A percentile compares a stretch with the other conserved stretches of the same genome.
These are phyloP conservation scores for Paraurostyla sp. DNA, from an alignment of 73 alveolate genomes.

Conservation along the genomic window DNA sequence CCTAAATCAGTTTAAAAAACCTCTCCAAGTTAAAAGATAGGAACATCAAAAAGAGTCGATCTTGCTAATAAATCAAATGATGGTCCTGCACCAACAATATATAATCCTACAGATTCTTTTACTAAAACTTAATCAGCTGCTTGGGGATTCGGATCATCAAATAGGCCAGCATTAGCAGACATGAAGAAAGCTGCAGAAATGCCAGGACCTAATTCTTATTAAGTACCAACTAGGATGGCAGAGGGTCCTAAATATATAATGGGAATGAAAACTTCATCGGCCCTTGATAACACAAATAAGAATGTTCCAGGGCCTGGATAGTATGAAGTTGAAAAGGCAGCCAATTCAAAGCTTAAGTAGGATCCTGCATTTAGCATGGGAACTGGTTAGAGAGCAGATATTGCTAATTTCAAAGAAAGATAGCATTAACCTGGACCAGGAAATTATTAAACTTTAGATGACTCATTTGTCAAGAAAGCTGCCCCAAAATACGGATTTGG, in stretches of 20 bases:
- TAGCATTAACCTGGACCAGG: conserved; percentile 70
- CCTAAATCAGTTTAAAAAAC: neutral
- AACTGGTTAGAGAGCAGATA: conserved; percentile 17
- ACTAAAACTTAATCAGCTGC: conserved; percentile 22
- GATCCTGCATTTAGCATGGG: conserved; percentile 33
- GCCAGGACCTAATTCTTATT: conserved; percentile 60
- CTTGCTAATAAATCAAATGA: neutral
- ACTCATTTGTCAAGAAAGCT: neutral
- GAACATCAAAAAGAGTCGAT: conserved; percentile 46
- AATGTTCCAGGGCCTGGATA: conserved; percentile 42
- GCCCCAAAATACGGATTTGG: conserved; percentile 65
- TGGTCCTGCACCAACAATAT: conserved; percentile 41
- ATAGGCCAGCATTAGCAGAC: conserved; percentile 24
- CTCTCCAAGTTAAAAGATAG: neutral
- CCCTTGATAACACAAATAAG: neutral
- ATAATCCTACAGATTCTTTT: neutral
- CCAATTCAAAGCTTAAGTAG: neutral
- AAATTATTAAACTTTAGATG: conserved; percentile 34
- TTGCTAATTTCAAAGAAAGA: conserved; percentile 1
- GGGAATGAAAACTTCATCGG: conserved; percentile 46
- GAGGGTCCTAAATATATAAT: conserved; percentile 65
- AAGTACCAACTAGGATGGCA: conserved; percentile 42
- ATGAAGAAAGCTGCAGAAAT: too few relatives aligned
- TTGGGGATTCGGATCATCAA: conserved; percentile 55
- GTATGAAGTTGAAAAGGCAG: neutral